Base-by-base conservation (phyloP, 805 yeast genomes). In the Ogataea saltuana region DNA sequence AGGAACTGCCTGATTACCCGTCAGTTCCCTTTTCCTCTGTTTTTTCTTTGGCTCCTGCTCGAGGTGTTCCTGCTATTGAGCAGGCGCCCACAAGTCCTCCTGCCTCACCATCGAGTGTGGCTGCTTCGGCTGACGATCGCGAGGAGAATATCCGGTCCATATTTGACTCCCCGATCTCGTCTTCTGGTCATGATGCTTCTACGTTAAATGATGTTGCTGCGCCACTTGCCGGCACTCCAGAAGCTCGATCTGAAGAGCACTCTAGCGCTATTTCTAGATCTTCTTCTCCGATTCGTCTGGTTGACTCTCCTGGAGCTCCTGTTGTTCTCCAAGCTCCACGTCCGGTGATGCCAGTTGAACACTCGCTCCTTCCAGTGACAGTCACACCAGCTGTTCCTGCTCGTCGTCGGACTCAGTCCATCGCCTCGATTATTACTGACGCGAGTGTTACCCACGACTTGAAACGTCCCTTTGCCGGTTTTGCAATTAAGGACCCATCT, bases 341-440 rank as follows among this genome's bases (percentile, higher is more conserved):
- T 7, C 32, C 32, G 7, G 7, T 9, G 11, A 19, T 29, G 32
- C 32, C 19, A 8, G 19, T 29, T 13, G 32, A 29, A 11, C 32
- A 29, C 19, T 29, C 32, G 16, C 32, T 29, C 11, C 11, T 29
- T 8, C 32, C 32, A 10, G 32, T 5, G 8, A 8, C 16, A n/a
- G n/a, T n/a, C n/a, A n/a, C n/a, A n/a, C n/a, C n/a, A n/a, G n/a
- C n/a, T n/a, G n/a, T n/a, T 29, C 7, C 17, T 10, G 11, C 6
- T 29, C 32, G 32, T 13, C 32, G 32, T 9, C 32, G 32, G 32
- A 9, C 32, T 29, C 32, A 9, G 32, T 29, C 18, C 16, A 29
- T 19, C 16, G 17, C 32, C 13, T 7, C 32, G 32, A 29, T 29
- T 29, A 11, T 29, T 12, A 29, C 32, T 13, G 32, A 29, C 19